Percentiles rank a stretch among this genome's conserved stretches.
Conservation (phyloP, 2,329 filamentous ascomycete genomes). For the Fusarium papillatum region DNA sequence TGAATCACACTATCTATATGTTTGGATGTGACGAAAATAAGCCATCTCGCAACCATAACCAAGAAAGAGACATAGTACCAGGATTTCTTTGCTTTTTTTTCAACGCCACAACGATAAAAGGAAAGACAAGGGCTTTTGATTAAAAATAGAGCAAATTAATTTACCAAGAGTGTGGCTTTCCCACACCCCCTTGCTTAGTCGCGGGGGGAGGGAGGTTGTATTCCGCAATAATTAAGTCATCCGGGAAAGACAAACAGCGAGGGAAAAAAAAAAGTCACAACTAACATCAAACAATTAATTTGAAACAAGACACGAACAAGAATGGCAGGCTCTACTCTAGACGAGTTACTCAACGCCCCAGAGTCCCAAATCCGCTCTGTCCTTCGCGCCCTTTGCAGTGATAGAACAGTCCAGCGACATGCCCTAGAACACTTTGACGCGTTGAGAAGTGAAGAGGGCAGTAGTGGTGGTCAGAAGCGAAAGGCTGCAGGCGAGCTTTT, state of each 20-base stretch:
- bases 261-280: neutral
- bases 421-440: conserved; percentile 17
- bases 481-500: conserved; percentile 31
- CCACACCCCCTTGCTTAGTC: too few relatives aligned
- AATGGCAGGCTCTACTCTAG: neutral
- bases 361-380: conserved; percentile 33
- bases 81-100: neutral
- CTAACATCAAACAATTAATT: neutral
- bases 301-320: neutral
- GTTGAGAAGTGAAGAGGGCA: neutral
- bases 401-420: neutral
- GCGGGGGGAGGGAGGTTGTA: too few relatives aligned
- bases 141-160: neutral
- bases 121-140: neutral
- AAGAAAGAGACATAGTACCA: neutral
- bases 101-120: neutral
- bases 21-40: neutral
- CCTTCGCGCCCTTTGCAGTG: conserved; percentile 33
- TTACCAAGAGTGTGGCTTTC: neutral
- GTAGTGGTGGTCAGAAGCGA: conserved; percentile 17
- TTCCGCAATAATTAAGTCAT: too few relatives aligned
- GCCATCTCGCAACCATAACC: conserved; percentile 11
- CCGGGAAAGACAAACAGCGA: neutral
- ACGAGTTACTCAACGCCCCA: conserved; percentile 23
- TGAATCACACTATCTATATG: neutral